These are phyloP conservation scores for Vigna hirtella DNA, from an alignment of 306 rosid genomes.

Conservation along the genomic window DNA sequence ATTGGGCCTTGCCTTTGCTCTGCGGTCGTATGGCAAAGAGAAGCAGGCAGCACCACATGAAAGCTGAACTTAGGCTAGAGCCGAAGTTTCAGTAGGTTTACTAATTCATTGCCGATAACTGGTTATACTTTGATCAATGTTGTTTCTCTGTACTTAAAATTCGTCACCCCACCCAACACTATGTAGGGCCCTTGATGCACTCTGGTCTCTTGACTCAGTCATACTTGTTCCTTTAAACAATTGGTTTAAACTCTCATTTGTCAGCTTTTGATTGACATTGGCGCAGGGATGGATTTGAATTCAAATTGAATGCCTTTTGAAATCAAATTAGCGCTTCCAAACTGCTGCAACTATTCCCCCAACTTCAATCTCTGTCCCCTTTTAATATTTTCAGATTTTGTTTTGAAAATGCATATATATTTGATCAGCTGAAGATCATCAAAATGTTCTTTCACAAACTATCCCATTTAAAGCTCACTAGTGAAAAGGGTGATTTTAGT, in stretches of 20 bases:
- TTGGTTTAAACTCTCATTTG: not conserved
- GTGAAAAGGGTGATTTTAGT: no score
- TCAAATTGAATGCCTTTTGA: no score
- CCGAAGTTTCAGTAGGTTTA: not conserved
- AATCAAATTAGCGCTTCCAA: no score
- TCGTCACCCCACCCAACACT: not conserved
- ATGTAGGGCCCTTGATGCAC: constrained; percentile 9
- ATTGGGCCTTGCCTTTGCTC: constrained; percentile 59
- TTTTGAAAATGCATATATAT: no score
- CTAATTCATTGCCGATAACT: not conserved
- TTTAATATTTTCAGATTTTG: no score
- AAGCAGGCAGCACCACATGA: constrained; percentile 28
- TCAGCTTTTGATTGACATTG: no score
- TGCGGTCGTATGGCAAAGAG: constrained; percentile 58
- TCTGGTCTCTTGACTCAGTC: constrained; percentile 8
- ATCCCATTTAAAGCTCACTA: no score
- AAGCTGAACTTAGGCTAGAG: constrained; percentile 11
- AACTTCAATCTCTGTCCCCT: no score
- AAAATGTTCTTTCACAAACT: no score
- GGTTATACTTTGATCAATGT: constrained; percentile 22
- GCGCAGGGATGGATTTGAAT: no score
- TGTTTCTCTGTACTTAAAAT: constrained; percentile 16
- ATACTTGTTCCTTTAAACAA: constrained; percentile 29
- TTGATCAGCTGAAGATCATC: no score
- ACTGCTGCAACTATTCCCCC: no score